Base-by-base conservation (phyloP, 192 early-diverging fungal genomes). In the Thoreauomyces humboldtii region DNA sequence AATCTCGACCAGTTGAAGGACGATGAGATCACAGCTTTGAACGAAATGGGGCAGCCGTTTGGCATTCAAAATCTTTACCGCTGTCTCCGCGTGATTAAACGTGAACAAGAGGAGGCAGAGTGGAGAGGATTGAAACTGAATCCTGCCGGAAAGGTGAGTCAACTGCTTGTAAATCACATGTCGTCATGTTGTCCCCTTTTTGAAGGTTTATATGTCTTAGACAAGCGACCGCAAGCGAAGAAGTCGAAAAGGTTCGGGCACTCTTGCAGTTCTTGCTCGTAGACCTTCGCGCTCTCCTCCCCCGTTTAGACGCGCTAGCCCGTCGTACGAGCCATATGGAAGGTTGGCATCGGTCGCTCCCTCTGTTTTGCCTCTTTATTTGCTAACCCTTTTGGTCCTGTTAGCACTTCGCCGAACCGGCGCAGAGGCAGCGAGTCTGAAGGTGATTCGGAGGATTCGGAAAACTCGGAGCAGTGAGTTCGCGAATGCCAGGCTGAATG, bases 31-130 rank as follows among this genome's bases (percentile, higher is more conserved):
- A 43, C 66, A 15, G 62, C 61, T 22, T 58, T 83, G 27, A 78
- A 78, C 25, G 65, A 76, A 0, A 77, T 81, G 73, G 77, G 62
- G 24, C 56, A 57, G 29, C 66, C 66, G 48, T 83, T 79, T 41
- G 76, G 71, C 15, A 77, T 83, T 21, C 44, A 54, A 11, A 68
- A 82, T 17, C 74, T 73, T 42, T 61, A 46, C 27, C 31, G 42
- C 2, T 31, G 38, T 19, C 59, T 72, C 1, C 56, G 68, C 28
- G 48, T 74, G 14, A 62, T 82, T 24, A 69, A 69, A n/a, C 65
- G 56, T 32, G 38, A 66, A 19, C n/a, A 57, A 31, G 41, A 38
- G 2, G 33, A 6, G 27, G 14, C 25, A 52, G 50, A 52, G 4
- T 6, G 9, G 50, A 14, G 27, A 2, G 5, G n/a, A n/a, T n/a